Conservation (phyloP, 495 filamentous ascomycete species). For the Podospora fimiseda region DNA sequence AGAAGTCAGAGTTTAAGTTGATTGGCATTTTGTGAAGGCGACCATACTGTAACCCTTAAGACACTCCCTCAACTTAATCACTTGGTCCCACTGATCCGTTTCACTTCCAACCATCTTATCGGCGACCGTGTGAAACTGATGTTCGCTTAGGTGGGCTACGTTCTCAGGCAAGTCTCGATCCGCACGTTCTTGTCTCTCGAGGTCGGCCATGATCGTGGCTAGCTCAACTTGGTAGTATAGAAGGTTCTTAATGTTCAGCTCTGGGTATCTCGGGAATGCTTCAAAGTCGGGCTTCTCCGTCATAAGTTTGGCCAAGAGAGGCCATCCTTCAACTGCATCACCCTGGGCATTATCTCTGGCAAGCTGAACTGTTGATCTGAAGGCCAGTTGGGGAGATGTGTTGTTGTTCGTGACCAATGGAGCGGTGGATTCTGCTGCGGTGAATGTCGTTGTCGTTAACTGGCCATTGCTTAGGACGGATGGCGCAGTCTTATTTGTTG, state of each 20-base stretch:
- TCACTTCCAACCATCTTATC: not conserved
- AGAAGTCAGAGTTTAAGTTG: not conserved
- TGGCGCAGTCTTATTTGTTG: too few species aligned
- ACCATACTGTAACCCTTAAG: not conserved
- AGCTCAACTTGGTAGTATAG: conserved; percentile 27
- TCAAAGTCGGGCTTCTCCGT: conserved; percentile 16
- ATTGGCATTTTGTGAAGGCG: not conserved
- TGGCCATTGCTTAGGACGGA: too few species aligned
- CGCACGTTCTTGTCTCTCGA: conserved; percentile 3
- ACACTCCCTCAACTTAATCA: not conserved
- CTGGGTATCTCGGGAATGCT: conserved; percentile 22
- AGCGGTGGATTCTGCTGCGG: too few species aligned
- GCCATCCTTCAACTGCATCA: conserved; percentile 19
- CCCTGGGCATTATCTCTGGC: too few species aligned
- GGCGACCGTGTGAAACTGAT: not conserved
- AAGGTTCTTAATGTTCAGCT: conserved; percentile 28
- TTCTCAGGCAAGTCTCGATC: not conserved
- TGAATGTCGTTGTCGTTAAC: too few species aligned
- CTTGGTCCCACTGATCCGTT: not conserved
- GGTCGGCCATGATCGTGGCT: not conserved
- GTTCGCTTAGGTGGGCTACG: not conserved
- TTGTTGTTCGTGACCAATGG: too few species aligned
- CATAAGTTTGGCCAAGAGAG: conserved; percentile 20
- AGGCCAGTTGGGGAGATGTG: too few species aligned
- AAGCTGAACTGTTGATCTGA: too few species aligned